Conservation (phyloP, 2,329 filamentous ascomycete genomes). For the Beauveria sp. region DNA sequence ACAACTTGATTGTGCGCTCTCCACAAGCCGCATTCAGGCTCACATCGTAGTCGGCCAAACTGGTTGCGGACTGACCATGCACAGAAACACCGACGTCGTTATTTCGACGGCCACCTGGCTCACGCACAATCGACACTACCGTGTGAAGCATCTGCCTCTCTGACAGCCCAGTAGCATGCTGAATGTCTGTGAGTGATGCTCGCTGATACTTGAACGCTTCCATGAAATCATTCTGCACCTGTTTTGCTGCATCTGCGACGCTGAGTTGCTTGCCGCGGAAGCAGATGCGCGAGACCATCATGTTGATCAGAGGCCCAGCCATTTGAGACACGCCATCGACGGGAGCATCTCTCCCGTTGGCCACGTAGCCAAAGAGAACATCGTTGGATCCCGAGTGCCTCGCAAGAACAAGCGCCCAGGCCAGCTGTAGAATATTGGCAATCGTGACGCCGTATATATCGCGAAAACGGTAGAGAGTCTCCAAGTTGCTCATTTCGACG, state of each 20-base stretch:
- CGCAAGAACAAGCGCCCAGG: slow-evolving; percentile 6
- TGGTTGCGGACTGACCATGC: not conserved
- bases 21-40: not conserved
- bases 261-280: not conserved
- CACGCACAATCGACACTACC: not conserved
- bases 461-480: not conserved
- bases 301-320: slow-evolving; percentile 20
- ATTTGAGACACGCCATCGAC: slow-evolving; percentile 6
- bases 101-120: not conserved
- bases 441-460: slow-evolving; percentile 23
- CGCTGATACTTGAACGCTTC: not conserved
- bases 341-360: slow-evolving; percentile 10
- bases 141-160: not conserved
- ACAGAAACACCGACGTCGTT: not conserved
- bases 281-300: not conserved
- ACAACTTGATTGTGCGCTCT: not conserved
- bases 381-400: slow-evolving; percentile 7
- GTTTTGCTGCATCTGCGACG: not conserved
- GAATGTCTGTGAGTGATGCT: not conserved
- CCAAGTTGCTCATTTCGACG: slow-evolving; percentile 1
- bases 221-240: not conserved
- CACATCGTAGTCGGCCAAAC: not conserved
- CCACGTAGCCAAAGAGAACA: slow-evolving; percentile 10
- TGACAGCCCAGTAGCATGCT: not conserved
- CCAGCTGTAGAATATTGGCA: slow-evolving; percentile 20